Base-by-base conservation (phyloP, 768 basidiomycete species). In the Saitozyma podzolica region DNA sequence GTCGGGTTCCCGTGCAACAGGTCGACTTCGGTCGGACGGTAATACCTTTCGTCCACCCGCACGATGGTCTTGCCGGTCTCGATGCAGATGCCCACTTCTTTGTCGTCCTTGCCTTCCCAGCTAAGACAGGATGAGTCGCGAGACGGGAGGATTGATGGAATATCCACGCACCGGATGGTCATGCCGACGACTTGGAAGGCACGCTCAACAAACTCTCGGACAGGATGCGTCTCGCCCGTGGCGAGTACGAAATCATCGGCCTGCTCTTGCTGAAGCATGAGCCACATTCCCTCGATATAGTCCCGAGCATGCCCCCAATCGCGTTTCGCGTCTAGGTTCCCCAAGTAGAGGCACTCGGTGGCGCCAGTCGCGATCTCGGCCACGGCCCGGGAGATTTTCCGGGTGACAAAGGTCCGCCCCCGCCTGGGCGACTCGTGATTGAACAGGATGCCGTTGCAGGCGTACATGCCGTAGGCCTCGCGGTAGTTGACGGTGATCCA, bases 281-380 rank as follows among this genome's bases (percentile, higher is more conserved):
- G 84, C 92, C 93, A 96, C 94, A 96, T 96, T 47, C 94, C 94
- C 81, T 97, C 94, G 9, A 96, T 89, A 78, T 95, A 96, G 66
- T 82, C 81, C 41, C 74, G 66, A n/a, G 81, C 74, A 80, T 98
- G 94, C 71, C 94, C 94, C 94, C 94, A 98, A 80, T 98, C 94
- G 80, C 94, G 91, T 80, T 89, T 86, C 9, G 95, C 90, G 79
- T 96, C 93, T 63, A 97, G 73, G 80, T 98, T 98, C 57, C 94
- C 94, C 43, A 98, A 85, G 81, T 93, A 97, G 70, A 98, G 81
- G 76, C 92, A 92, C 59, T 85, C 81, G 78, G 93, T 91, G 83
- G 95, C 94, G 59, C 90, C 91, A 54, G 92, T 80, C 84, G 74
- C 84, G 74, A 98, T 97, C 75, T 98, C 94, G 8, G 94, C 93